A percentile compares a stretch with the other conserved stretches of the same genome.
Conservation (phyloP, 2,329 filamentous ascomycete genomes). For the Zalaria sp. region DNA sequence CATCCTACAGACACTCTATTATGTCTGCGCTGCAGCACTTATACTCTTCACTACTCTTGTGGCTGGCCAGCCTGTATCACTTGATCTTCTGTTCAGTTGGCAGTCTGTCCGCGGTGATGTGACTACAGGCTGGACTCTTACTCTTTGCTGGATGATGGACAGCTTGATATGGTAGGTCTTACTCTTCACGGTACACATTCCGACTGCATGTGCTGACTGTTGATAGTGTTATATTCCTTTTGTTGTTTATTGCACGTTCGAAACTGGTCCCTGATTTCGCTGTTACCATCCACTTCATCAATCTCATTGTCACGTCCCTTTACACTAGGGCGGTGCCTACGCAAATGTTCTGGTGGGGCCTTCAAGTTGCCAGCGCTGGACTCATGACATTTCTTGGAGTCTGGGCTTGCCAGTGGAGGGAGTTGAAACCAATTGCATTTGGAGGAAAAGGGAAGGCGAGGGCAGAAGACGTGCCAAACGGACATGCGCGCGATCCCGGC, state of each 20-base stretch:
- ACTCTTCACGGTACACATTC: background rate
- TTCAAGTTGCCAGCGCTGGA: constrained; percentile 45
- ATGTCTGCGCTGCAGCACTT: constrained; percentile 44
- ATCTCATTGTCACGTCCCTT: constrained; percentile 62
- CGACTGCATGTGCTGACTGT: background rate
- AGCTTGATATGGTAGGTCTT: constrained; percentile 45
- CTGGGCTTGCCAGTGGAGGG: constrained; percentile 84
- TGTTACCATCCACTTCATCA: constrained; percentile 72
- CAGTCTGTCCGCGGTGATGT: constrained; percentile 50
- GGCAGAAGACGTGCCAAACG: constrained; percentile 3
- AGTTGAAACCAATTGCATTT: constrained; percentile 79
- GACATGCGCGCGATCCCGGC: constrained; percentile 6
- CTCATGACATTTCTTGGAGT: constrained; percentile 62
- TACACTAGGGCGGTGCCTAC: constrained; percentile 66
- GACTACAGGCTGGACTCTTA: constrained; percentile 55
- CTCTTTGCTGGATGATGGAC: constrained; percentile 53
- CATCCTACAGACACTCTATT: constrained; percentile 51
- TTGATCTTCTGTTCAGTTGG: constrained; percentile 51
- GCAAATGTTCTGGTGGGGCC: constrained; percentile 75
- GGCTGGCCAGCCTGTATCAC: constrained; percentile 44
- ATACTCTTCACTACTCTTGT: constrained; percentile 56
- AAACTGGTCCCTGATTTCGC: constrained; percentile 95
- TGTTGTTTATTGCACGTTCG: constrained; percentile 70
- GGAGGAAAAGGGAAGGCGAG: constrained; percentile 39
- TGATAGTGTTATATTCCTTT: constrained; percentile 63